Base-by-base conservation (phyloP, 805 yeast species). In the Lachancea thermotolerans region DNA sequence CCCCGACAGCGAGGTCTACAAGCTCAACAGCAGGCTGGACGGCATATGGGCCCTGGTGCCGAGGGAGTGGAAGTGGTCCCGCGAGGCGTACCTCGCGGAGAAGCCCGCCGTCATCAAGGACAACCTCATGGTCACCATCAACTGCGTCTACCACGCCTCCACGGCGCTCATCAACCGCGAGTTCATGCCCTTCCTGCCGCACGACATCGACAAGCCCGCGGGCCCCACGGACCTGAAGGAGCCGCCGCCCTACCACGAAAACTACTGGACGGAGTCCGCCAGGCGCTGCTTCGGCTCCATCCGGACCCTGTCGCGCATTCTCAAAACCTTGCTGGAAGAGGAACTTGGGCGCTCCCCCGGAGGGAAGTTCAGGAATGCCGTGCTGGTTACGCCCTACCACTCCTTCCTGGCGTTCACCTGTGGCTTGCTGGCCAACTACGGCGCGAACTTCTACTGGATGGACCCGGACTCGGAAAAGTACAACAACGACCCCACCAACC, bases 401-500 rank as follows among this genome's bases (percentile, higher is more conserved):
- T 39, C 45, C 3, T 47, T 47, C 37, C 35, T 42, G 14, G 47
- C 50, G 14, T 47, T 47, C 33, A 41, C 42, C 15, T 39, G 47
- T 32, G 47, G 48, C 11, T 36, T 44, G 10, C 39, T 37, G 16
- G 36, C 45, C 9, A 39, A 27, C 31, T 47, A 47, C 29, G 50
- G 50, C n/a, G n/a, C 38, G n/a, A 35, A 39, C 17, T 47, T 42
- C 35, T 37, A 42, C n/a, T 47, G 37, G 43, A 47, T 47, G 50
- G 47, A 47, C 28, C 47, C 50, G 17, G 47, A 47, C 33, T 17
- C 31, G 15, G 47, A 27, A 12, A 27, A 25, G 27, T 41, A 41
- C 30, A 35, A 21, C 14, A 33, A 46, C 21, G n/a, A 33, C 12
- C 29, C 16, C 10, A 16, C 27, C 7, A 37, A 33, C 21, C 33